These are phyloP conservation scores for Lachnellula hyalina DNA, from an alignment of 2,329 filamentous ascomycete species.

Conservation along the genomic window DNA sequence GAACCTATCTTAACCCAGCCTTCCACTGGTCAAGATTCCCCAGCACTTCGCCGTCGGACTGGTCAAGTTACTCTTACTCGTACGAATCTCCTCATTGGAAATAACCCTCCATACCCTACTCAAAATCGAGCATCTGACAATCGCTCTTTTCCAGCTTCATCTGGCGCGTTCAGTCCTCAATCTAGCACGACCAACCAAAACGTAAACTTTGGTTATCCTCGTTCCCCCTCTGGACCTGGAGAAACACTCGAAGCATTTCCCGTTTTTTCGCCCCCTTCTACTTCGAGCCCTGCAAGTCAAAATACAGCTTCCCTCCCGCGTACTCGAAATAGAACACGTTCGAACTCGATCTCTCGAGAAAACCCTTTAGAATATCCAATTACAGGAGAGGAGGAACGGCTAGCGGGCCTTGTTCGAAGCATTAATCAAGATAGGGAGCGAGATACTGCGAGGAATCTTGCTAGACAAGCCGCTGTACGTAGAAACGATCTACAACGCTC, in stretches of 20 bases:
- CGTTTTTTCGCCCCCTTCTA: neutral
- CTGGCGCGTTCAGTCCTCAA: neutral
- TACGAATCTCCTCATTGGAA: neutral
- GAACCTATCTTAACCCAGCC: too few species aligned
- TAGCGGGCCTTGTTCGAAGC: neutral
- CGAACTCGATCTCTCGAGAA: neutral
- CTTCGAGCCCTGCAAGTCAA: neutral
- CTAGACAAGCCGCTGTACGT: neutral
- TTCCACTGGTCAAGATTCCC: too few species aligned
- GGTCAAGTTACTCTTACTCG: neutral
- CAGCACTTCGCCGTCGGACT: too few species aligned
- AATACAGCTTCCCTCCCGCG: neutral
- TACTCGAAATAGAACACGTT: neutral
- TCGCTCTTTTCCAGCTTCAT: neutral
- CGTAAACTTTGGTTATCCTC: neutral
- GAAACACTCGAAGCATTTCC: neutral
- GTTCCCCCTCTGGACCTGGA: neutral
- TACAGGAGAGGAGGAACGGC: neutral
- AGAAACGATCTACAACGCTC: neutral
- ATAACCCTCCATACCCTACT: neutral
- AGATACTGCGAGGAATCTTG: neutral
- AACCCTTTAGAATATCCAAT: neutral
- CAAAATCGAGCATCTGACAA: neutral
- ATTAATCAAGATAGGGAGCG: neutral
- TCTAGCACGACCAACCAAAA: neutral